A percentile compares a stretch with the other conserved stretches of the same genome.
Conservation (phyloP, 768 basidiomycete species). For the Lactifluus subvellereus region DNA sequence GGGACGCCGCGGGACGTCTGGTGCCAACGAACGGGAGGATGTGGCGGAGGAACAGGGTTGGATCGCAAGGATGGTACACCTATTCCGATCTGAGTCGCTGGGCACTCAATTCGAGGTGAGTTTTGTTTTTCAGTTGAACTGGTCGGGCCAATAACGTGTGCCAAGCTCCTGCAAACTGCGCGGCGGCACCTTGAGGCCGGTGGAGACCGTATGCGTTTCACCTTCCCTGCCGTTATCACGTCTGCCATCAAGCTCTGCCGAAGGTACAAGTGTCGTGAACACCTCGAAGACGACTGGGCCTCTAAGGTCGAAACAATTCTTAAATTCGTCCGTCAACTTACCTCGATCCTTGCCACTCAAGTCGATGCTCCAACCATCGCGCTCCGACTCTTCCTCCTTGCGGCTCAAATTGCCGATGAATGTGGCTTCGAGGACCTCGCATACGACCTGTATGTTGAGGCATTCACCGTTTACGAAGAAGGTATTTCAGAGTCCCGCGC, state of each 20-base stretch:
- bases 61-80: constrained; percentile 96
- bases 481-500: constrained; percentile 93
- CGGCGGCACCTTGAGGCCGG: constrained; percentile 86
- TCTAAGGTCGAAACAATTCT: constrained; percentile 80
- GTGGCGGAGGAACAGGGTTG: constrained; percentile 98
- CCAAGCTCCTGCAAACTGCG: constrained; percentile 84
- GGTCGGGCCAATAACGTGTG: background rate
- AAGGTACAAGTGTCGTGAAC: constrained; percentile 80
- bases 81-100: constrained; percentile 84
- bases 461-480: constrained; percentile 97
- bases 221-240: constrained; percentile 94
- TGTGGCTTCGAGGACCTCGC: constrained; percentile 93
- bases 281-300: constrained; percentile 80
- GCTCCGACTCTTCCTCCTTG: constrained; percentile 89
- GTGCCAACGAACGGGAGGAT: constrained; percentile 70
- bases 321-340: constrained; percentile 91
- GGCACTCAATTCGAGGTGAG: constrained; percentile 86
- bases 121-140: background rate
- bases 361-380: constrained; percentile 92
- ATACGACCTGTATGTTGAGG: constrained; percentile 97
- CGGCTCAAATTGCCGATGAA: constrained; percentile 92
- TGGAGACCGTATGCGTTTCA: constrained; percentile 92
- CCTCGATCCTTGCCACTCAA: constrained; percentile 86
- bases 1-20: constrained; percentile 50
- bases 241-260: constrained; percentile 89